Conservation (phyloP, 805 yeast genomes). For the Candida boleticola region DNA sequence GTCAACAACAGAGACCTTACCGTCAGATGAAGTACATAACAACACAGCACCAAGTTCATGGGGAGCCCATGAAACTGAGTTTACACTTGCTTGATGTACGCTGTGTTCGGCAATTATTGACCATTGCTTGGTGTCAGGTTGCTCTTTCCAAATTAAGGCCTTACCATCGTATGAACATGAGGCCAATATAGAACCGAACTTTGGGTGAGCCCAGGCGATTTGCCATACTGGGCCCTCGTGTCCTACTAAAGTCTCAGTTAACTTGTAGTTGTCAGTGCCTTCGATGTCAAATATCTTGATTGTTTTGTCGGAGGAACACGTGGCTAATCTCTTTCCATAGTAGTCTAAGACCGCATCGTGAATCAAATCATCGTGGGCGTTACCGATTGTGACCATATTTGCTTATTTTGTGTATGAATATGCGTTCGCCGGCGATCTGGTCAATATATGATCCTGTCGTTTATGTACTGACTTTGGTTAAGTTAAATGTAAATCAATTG, state of each 20-base stretch:
- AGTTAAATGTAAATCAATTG: too few species aligned
- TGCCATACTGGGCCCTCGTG: slow-evolving; percentile 99
- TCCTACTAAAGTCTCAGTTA: slow-evolving; percentile 81
- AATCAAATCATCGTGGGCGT: slow-evolving; percentile 88
- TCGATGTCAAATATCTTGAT: slow-evolving; percentile 90
- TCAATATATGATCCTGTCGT: too few species aligned
- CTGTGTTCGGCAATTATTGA: slow-evolving; percentile 80
- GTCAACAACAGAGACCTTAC: slow-evolving; percentile 85
- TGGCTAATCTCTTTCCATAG: slow-evolving; percentile 93
- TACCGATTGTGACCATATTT: slow-evolving; percentile 75
- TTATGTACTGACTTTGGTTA: too few species aligned
- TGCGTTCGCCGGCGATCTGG: neutral
- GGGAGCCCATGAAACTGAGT: slow-evolving; percentile 95
- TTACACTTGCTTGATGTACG: slow-evolving; percentile 90
- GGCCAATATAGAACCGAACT: slow-evolving; percentile 92
- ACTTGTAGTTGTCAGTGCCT: slow-evolving; percentile 72
- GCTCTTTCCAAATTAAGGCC: slow-evolving; percentile 90
- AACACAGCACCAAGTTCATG: slow-evolving; percentile 93
- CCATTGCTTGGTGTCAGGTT: slow-evolving; percentile 79
- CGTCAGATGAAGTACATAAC: slow-evolving; percentile 90
- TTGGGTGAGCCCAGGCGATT: slow-evolving; percentile 98
- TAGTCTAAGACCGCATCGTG: slow-evolving; percentile 98
- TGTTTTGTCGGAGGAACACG: slow-evolving; percentile 95
- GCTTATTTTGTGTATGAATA: neutral
- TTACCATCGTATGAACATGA: slow-evolving; percentile 95